Evolutionary conservation across 192 early-diverging fungal genomes (phyloP), one percentile per base, ranked within the genome.

Genomic region (Diversispora epigaea): DNA sequence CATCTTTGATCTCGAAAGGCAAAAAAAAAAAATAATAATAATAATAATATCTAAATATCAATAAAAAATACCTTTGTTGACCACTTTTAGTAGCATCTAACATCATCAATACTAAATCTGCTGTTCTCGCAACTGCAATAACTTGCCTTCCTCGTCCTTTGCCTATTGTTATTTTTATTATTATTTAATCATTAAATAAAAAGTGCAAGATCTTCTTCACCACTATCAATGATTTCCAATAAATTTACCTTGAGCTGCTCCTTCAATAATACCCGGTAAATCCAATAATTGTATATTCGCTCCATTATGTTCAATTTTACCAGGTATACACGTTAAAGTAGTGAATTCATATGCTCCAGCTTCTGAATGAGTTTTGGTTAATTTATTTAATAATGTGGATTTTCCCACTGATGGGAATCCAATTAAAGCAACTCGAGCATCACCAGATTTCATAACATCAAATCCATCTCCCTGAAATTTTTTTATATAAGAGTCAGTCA

Each of bases 331-430:
- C 12, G 94, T 95, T 80, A 99, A 84, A 0, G 97, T 99, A 43
- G 97, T 99, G 85, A 99, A 98, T 81, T 98, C 96, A 67, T 96
- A 93, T 67, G 86, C 89, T 68, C 91, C 94, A 52, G 89, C 93
- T 67, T 92, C 94, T 7, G 94, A 94, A 75, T 95, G 90, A 5
- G 95, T 96, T 49, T 94, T 91, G 8, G 98, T 99, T 25, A 95
- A 80, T 73, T 93, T 97, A 78, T 88, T 91, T 12, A 98, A 84
- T 69, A 98, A 83, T 4, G 98, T 99, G n/a, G 95, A 96, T 80
- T 99, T 98, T 68, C 98, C 98, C 12, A 98, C 98, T 7, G 96
- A 97, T n/a, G 98, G 98, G 74, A 98, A 99, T 56, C 96, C 95
- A 73, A 98, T 93, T 69, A 98, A 86, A 2, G 92, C 94, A 65